Evolutionary conservation across 306 rosid genomes (phyloP).

Genomic region (Vicia sativa): DNA sequence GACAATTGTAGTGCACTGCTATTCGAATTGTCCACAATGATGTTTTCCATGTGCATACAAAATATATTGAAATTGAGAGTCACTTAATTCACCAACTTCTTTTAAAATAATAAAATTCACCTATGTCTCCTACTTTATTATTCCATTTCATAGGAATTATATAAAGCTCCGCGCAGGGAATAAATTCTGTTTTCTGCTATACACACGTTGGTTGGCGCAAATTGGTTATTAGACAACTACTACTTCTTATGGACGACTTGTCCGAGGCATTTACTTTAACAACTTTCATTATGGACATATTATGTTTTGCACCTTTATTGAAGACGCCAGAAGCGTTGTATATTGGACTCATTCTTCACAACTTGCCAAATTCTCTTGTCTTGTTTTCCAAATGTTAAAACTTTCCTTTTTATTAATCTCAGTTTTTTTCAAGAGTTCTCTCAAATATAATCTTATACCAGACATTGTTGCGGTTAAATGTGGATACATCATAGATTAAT

Average conservation of each 20-base stretch:
- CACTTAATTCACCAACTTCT: no score
- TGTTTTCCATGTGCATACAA: no score
- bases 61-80: no score
- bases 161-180: conserved; percentile 15
- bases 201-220: conserved; percentile 19
- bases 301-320: conserved; percentile 10
- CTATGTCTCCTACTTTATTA: no score
- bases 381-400: neutral
- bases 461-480: no score
- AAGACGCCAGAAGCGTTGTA: conserved; percentile 4
- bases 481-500: no score
- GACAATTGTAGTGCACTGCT: no score
- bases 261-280: conserved; percentile 39
- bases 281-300: conserved; percentile 20
- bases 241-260: conserved; percentile 35
- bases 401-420: neutral
- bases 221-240: conserved; percentile 8
- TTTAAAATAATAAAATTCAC: no score
- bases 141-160: conserved; percentile 29
- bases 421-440: neutral
- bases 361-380: conserved; percentile 45
- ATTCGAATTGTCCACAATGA: no score
- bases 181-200: conserved; percentile 9
- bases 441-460: no score
- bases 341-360: conserved; percentile 16